Conservation (phyloP, 2,329 filamentous ascomycete species). For the Clonostachys solani region DNA sequence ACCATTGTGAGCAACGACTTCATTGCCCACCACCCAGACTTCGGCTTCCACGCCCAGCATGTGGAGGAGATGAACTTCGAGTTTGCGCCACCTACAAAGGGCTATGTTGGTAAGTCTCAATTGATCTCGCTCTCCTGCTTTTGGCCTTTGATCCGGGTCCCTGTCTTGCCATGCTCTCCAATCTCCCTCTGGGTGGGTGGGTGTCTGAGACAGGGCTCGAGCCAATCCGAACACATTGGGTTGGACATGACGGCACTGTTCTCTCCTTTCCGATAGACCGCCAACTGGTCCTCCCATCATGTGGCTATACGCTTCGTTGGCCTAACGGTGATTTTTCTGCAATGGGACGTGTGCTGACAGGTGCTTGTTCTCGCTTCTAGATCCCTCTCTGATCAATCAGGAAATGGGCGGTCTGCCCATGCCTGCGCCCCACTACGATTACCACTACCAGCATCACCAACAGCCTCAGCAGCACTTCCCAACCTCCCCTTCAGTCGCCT, state of each 20-base stretch:
- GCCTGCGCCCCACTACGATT: conserved; percentile 39
- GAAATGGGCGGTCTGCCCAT: conserved; percentile 46
- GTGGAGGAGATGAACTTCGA: conserved; percentile 50
- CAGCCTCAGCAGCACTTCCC: conserved; percentile 49
- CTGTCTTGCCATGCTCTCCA: too few species aligned
- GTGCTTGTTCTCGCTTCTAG: conserved; percentile 25
- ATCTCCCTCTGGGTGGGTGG: too few species aligned
- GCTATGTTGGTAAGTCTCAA: conserved; percentile 52
- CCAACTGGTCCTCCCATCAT: too few species aligned
- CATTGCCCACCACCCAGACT: conserved; percentile 48
- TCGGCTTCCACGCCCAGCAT: conserved; percentile 40
- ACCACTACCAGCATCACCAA: conserved; percentile 33
- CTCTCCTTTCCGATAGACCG: too few species aligned
- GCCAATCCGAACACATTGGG: too few species aligned
- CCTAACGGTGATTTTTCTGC: conserved; percentile 1
- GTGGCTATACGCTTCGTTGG: conserved; percentile 5
- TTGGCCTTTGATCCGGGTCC: background rate
- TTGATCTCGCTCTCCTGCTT: conserved; percentile 3
- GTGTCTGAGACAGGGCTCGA: too few species aligned
- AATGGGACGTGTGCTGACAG: conserved; percentile 26
- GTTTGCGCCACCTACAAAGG: conserved; percentile 37
- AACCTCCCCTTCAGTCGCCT: conserved; percentile 57
- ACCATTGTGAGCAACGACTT: conserved; percentile 57
- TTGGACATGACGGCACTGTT: too few species aligned
- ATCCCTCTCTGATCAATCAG: conserved; percentile 53